Percentiles rank a stretch among this genome's conserved stretches.
phyloP scores from a whole-genome alignment of 164 flowering plant species.

The Vitis rupestris region DNA sequence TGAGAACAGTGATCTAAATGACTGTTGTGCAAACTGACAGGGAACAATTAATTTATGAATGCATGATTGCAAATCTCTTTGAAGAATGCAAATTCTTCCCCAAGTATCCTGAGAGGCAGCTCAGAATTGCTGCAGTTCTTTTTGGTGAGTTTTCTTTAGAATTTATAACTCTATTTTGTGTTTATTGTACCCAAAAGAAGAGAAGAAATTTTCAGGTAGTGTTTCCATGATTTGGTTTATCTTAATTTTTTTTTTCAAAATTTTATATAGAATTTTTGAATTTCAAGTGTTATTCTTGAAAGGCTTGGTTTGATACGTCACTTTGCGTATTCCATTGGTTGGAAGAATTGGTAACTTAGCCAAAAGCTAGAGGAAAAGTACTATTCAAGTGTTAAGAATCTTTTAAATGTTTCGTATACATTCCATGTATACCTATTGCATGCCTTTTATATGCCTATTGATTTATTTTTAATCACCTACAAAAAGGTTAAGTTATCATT shows the following conservation, averaged over 20 bases:
- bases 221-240: neutral
- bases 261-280: neutral
- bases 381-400: too few species aligned
- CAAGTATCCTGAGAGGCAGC: conserved; percentile 90
- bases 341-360: too few species aligned
- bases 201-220: neutral
- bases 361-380: too few species aligned
- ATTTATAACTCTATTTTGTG: neutral
- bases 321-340: neutral
- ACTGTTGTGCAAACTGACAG: conserved; percentile 36
- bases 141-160: conserved; percentile 54
- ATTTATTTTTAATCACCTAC: too few species aligned
- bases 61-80: conserved; percentile 85
- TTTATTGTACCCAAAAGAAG: too few species aligned
- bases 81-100: conserved; percentile 92
- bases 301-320: neutral
- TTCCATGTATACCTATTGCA: too few species aligned
- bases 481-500: too few species aligned
- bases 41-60: conserved; percentile 77
- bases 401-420: too few species aligned
- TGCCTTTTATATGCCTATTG: too few species aligned
- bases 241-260: neutral
- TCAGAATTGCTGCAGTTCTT: conserved; percentile 83
- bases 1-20: neutral
- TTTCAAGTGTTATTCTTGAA: neutral